These are phyloP conservation scores for Dimargaris xerosporica DNA, from an alignment of 192 early-diverging fungal species.

Conservation along the genomic window DNA sequence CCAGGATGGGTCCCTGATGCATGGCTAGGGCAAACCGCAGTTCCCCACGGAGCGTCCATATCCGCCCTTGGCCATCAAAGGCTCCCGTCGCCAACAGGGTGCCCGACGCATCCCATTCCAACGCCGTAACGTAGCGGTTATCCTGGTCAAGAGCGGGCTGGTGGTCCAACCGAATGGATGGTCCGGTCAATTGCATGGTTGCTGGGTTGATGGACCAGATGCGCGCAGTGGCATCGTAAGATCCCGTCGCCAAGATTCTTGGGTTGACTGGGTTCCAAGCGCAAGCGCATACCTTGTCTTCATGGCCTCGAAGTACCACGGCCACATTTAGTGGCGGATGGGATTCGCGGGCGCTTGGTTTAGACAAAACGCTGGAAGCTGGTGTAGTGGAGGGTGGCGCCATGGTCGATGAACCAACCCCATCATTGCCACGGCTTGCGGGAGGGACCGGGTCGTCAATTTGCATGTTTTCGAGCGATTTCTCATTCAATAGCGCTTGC, in stretches of 20 bases:
- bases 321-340: conserved; percentile 18
- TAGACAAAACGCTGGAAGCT: background rate
- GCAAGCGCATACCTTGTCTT: conserved; percentile 44
- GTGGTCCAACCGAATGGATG: conserved; percentile 35
- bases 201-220: conserved; percentile 57
- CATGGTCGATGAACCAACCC: background rate
- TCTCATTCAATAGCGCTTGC: background rate
- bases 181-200: conserved; percentile 22
- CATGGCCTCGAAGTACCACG: conserved; percentile 36
- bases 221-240: conserved; percentile 55
- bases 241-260: conserved; percentile 51
- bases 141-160: conserved; percentile 26
- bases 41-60: conserved; percentile 53
- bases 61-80: conserved; percentile 56
- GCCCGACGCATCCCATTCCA: conserved; percentile 68
- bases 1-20: conserved; percentile 62
- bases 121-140: conserved; percentile 51
- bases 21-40: conserved; percentile 34
- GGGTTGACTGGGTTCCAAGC: conserved; percentile 52
- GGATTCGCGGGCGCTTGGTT: conserved; percentile 14
- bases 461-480: conserved; percentile 4
- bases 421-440: conserved; percentile 6
- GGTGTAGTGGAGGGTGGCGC: background rate
- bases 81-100: conserved; percentile 57
- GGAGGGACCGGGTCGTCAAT: conserved; percentile 10